These are phyloP conservation scores for Sporothrix phasma DNA, from an alignment of 2,329 filamentous ascomycete genomes.

Conservation along the genomic window DNA sequence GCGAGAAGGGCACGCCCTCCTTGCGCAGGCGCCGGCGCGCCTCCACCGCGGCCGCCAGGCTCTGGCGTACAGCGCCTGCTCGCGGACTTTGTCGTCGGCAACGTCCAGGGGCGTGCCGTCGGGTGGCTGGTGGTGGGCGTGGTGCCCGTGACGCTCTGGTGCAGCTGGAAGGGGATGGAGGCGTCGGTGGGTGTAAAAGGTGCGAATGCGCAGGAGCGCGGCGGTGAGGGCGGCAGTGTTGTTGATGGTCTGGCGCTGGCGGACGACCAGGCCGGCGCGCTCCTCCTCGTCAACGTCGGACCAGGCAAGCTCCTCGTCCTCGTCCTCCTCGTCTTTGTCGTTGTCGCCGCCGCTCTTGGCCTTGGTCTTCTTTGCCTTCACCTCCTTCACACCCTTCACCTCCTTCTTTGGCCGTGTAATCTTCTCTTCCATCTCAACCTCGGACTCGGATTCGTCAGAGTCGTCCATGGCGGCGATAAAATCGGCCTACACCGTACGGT, in stretches of 20 bases:
- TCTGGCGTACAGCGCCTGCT: slow-evolving; percentile 92
- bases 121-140: slow-evolving; percentile 30
- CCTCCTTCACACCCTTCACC: slow-evolving; percentile 24
- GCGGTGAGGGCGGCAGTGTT: slow-evolving; percentile 80
- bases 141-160: slow-evolving; percentile 65
- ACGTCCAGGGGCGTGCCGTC: slow-evolving; percentile 47
- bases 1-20: slow-evolving; percentile 75
- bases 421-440: slow-evolving; percentile 68
- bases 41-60: slow-evolving; percentile 64
- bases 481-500: slow-evolving; percentile 33
- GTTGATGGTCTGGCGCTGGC: slow-evolving; percentile 93
- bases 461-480: slow-evolving; percentile 47
- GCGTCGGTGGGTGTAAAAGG: slow-evolving; percentile 48
- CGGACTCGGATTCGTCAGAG: slow-evolving; percentile 56
- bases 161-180: slow-evolving; percentile 61
- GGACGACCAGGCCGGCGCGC: slow-evolving; percentile 75
- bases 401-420: slow-evolving; percentile 37
- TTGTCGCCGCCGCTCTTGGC: slow-evolving; percentile 36
- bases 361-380: slow-evolving; percentile 20
- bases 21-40: slow-evolving; percentile 67
- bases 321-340: slow-evolving; percentile 54
- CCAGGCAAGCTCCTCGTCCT: slow-evolving; percentile 77
- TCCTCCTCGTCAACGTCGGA: slow-evolving; percentile 69
- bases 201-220: slow-evolving; percentile 65
- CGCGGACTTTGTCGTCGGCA: slow-evolving; percentile 78